phyloP scores from a whole-genome alignment of 2,329 filamentous ascomycete genomes.

The Neonectria neomacrospora region DNA sequence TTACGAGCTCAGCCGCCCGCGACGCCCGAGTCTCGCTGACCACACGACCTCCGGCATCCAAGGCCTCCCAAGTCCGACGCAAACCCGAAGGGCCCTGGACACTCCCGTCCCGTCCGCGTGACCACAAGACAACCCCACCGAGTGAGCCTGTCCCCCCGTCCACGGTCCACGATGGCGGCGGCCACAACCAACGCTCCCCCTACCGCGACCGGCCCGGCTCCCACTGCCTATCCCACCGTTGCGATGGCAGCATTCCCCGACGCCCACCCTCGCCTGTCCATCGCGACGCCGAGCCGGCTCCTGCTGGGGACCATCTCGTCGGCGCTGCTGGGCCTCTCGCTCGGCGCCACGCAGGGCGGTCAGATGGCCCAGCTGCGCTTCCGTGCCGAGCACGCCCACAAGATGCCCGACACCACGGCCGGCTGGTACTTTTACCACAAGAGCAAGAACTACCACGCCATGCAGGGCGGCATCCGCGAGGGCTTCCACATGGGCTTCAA shows the following conservation, averaged over 20 bases:
- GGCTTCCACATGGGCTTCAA: conserved; percentile 79
- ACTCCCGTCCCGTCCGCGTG: conserved; percentile 33
- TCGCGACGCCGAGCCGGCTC: conserved; percentile 73
- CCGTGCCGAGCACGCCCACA: conserved; percentile 95
- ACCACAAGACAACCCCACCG: conserved; percentile 30
- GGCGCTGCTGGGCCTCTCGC: conserved; percentile 73
- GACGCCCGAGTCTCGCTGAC: conserved; percentile 26
- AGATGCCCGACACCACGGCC: conserved; percentile 81
- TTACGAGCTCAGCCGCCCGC: conserved; percentile 35
- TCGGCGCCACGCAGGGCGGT: conserved; percentile 79
- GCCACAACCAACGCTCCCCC: conserved; percentile 23
- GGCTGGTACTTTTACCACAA: conserved; percentile 99
- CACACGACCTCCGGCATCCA: neutral
- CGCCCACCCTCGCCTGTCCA: conserved; percentile 63
- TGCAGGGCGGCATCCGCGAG: conserved; percentile 80
- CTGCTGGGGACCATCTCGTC: conserved; percentile 71
- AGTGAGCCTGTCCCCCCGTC: conserved; percentile 21
- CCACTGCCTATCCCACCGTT: conserved; percentile 7
- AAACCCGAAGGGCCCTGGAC: conserved; percentile 31
- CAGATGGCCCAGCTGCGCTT: conserved; percentile 83
- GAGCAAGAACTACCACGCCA: conserved; percentile 91
- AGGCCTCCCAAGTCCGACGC: conserved; percentile 10
- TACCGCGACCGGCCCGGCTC: conserved; percentile 32
- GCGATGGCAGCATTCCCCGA: conserved; percentile 43
- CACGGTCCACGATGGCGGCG: conserved; percentile 26